Conservation (phyloP, 2,329 filamentous ascomycete species). For the Aureobasidium sp. region DNA sequence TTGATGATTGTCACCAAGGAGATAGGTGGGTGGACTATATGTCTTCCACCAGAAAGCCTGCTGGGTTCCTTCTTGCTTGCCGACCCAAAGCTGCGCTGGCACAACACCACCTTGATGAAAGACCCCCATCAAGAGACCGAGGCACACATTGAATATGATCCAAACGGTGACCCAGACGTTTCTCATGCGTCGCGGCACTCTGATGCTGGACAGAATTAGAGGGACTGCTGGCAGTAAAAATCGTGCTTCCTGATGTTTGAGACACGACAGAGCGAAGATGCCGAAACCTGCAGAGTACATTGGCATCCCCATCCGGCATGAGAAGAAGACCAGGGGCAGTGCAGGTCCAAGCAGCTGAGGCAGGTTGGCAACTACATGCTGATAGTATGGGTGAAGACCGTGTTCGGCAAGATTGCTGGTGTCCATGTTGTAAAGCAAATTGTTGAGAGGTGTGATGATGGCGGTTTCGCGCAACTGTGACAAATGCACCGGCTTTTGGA, state of each 20-base stretch:
- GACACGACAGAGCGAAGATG: conserved; percentile 61
- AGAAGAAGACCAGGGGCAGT: conserved; percentile 39
- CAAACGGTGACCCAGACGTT: conserved; percentile 51
- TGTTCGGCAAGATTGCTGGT: conserved; percentile 45
- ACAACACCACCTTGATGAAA: conserved; percentile 78
- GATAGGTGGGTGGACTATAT: conserved; percentile 74
- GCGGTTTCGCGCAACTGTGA: conserved; percentile 52
- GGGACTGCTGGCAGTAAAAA: conserved; percentile 71
- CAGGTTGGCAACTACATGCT: conserved; percentile 46
- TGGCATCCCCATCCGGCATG: conserved; percentile 52
- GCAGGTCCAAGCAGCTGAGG: conserved; percentile 48
- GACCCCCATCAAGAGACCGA: conserved; percentile 69
- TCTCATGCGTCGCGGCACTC: conserved; percentile 52
- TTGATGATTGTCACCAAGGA: conserved; percentile 68
- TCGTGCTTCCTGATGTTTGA: conserved; percentile 73
- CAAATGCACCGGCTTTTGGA: conserved; percentile 54
- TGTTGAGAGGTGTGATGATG: conserved; percentile 48
- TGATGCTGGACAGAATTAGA: conserved; percentile 67
- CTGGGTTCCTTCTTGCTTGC: conserved; percentile 58
- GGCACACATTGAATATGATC: conserved; percentile 61
- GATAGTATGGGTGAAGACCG: conserved; percentile 47
- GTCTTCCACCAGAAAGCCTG: conserved; percentile 81
- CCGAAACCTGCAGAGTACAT: conserved; percentile 70
- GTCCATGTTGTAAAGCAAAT: conserved; percentile 45
- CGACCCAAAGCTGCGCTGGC: conserved; percentile 68